Evolutionary conservation across 805 yeast genomes (phyloP), one percentile per base, ranked within the genome.

Genomic region (Metahyphopichia silvanorum): DNA sequence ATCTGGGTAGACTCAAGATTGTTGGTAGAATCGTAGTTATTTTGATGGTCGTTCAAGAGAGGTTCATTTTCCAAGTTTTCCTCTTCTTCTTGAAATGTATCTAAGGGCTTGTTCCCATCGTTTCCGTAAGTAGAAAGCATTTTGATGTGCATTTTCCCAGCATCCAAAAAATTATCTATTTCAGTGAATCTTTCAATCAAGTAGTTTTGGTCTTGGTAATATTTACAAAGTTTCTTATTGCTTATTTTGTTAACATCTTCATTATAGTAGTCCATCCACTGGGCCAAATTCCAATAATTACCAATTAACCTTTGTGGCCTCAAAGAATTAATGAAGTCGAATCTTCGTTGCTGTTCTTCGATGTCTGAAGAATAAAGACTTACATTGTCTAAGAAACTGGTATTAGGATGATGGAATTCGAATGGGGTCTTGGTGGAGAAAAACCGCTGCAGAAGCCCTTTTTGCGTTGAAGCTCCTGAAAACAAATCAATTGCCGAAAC

Each of bases 81-180:
- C 13, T 23, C 25, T 4, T 12, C 25, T 15, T 23, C 38, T 38
- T 18, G 19, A 9, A 5, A 16, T 14, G 29, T 15, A 25, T 25
- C 27, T 15, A 25, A n/a, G 8, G 27, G 15, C 15, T 14, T 25
- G 12, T 25, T 24, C 20, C 43, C 41, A 30, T 63, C 67, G 19
- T 60, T 65, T 3, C 74, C 77, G 45, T 84, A 83, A 31, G 73
- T 77, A 28, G 74, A 65, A 32, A 85, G 66, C 79, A 84, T 79
- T 27, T 72, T 64, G 38, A 71, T 68, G 42, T 79, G 84, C 36
- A 84, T 69, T 29, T 56, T 53, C 1, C 88, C 88, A 4, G 86
- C 74, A 47, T 82, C 93, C 28, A 84, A 63, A 32, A 83, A 60
- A 31, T 65, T 61, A 50, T 84, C 94, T 16, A 84, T 76, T 37